Base-by-base conservation (phyloP, 1,284 basidiomycete species). In the Rhodotorula mucilaginosa region DNA sequence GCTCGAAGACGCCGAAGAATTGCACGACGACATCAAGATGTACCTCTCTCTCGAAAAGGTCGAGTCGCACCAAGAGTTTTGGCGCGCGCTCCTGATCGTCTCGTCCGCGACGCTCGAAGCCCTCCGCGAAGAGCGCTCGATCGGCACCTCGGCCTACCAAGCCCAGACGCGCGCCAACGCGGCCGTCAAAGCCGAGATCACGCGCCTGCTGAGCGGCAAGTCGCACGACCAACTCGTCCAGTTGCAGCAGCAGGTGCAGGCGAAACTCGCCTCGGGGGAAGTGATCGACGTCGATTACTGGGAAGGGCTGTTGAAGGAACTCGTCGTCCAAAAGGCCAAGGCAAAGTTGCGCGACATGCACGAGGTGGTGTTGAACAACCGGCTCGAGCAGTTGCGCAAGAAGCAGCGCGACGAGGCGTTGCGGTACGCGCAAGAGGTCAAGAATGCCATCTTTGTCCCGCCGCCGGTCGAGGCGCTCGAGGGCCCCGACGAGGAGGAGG, bases 311-410 rank as follows among this genome's bases (percentile, higher is more conserved):
- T 82, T 99, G 70, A 91, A 92, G 81, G 94, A 92, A 80, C 83
- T 99, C 56, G 84, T 97, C n/a, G 95, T 99, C 1, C 97, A 93
- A 90, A 97, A 97, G 82, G 91, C 97, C n/a, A 97, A 97, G 91
- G 90, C 93, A 13, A 95, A 95, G 78, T 86, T 99, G 61, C 91
- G 92, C 79, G 88, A 86, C 71, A 86, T 98, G 72, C 97, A 99
- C 81, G 94, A 98, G 83, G 90, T 96, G 34, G 94, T 99, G 7
- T 90, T 99, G 58, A 89, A 92, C 68, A 99, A 99, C 80, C 88
- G 97, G 58, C 84, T 99, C 26, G 96, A 98, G 79, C 93, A 97
- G 78, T 87, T 99, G 67, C 90, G 95, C 73, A 94, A 94, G 80
- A 88, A 90, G 67, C 97, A 99, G 81, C 87, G 96, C 65, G 93